Evolutionary conservation across 148 eudicot species (phyloP), one percentile per base, ranked within the genome.

Genomic region (Salicornia ramosissima): DNA sequence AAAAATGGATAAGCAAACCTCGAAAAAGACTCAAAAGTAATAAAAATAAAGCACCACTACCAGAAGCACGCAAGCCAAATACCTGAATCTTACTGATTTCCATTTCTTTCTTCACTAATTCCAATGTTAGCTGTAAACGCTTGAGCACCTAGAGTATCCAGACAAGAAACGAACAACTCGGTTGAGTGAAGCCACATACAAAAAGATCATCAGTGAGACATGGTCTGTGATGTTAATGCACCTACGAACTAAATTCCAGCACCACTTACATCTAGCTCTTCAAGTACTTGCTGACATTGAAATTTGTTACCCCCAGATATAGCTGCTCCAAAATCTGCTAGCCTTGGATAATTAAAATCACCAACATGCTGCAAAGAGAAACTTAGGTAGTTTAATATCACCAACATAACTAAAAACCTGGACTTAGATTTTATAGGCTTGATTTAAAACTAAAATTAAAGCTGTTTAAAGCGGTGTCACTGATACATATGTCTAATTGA

Each of bases 291-390:
- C 70, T 95, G 99, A 75, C 90, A 86, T 61, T 87, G 96, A 5
- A 39, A 49, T 75, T 88, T 89, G 71, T 88, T 86, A 45, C 90
- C 96, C 50, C 96, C 99, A 75, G 97, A 95, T 81, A 95, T 95
- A 79, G 97, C 97, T 31, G 99, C 97, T 72, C 99, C 97, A 89
- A 91, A 95, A 87, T 95, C 99, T 57, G 99, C 97, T 75, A 95
- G 80, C 74, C 93, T 88, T 57, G 97, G 90, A 81, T 91, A 87
- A 72, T 86, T 89, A 70, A 95, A 95, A 78, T 91, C 99, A 58
- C 96, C 99, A 42, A 95, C 78, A 80, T 95, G 97, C 99, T 91
- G 91, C 79, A 83, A 31, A 68, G 46, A 54, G 57, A 72, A 73
- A 29, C 42, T 30, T 15, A 61, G 54, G 65, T 29, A 54, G 57